A percentile compares a stretch with the other conserved stretches of the same genome.
Evolutionary conservation across 371 early-diverging fungal species (phyloP).

Genomic region (Apophysomyces sp.): DNA sequence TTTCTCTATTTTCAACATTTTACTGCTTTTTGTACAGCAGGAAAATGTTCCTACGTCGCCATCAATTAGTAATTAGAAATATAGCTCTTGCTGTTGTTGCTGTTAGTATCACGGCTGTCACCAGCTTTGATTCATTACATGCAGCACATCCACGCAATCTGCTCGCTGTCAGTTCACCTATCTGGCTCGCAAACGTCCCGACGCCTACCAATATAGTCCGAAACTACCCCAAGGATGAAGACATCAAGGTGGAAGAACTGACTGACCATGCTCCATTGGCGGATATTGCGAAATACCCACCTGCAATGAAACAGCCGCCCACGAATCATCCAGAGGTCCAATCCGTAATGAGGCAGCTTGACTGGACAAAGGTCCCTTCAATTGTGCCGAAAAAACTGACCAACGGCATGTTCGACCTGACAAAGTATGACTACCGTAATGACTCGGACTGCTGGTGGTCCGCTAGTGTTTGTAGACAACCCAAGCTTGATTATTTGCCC

Average conservation of each 20-base stretch:
- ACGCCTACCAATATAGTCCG: slow-evolving; percentile 2
- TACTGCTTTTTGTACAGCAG: neutral
- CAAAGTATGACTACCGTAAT: slow-evolving; percentile 4
- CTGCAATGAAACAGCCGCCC: slow-evolving; percentile 11
- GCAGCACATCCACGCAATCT: neutral
- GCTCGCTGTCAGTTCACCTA: slow-evolving; percentile 8
- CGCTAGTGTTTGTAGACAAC: slow-evolving; percentile 13
- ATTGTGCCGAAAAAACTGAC: slow-evolving; percentile 11
- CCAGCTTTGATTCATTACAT: neutral
- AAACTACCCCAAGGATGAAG: neutral
- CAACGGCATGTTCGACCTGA: slow-evolving; percentile 2
- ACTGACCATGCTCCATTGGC: neutral
- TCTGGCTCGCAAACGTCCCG: slow-evolving; percentile 2
- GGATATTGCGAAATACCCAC: slow-evolving; percentile 12
- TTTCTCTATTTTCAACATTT: neutral
- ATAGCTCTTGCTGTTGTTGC: neutral
- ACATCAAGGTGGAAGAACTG: neutral
- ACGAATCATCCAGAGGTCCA: slow-evolving; percentile 31
- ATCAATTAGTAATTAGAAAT: neutral
- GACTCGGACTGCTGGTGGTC: slow-evolving; percentile 32
- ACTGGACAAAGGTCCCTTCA: slow-evolving; percentile 43
- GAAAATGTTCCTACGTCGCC: neutral
- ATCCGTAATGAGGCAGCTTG: slow-evolving; percentile 27
- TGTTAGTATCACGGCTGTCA: neutral
- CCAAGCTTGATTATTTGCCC: slow-evolving; percentile 17